Evolutionary conservation across 352 stramenopile genomes (phyloP).

Genomic region (Phytopythium vexans): DNA sequence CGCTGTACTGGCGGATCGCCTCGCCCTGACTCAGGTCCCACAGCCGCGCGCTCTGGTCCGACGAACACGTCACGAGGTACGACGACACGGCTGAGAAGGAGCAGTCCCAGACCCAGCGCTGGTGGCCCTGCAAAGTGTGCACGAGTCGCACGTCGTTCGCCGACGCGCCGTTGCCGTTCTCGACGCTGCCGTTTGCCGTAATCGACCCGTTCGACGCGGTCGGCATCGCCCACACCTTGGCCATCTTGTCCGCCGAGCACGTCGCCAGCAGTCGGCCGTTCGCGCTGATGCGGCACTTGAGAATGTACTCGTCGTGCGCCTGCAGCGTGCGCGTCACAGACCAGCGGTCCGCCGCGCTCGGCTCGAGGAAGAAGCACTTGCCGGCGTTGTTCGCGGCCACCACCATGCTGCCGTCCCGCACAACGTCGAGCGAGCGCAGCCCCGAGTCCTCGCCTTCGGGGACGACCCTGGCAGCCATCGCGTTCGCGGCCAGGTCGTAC

Average conservation of each 20-base stretch:
- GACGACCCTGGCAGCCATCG: constrained; percentile 56
- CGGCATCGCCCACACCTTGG: constrained; percentile 86
- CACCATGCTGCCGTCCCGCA: constrained; percentile 89
- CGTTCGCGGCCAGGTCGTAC: constrained; percentile 88
- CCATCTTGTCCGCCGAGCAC: constrained; percentile 91
- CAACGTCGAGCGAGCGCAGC: constrained; percentile 93
- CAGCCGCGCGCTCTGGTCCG: constrained; percentile 94
- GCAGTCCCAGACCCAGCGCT: constrained; percentile 98
- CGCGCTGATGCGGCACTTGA: constrained; percentile 89
- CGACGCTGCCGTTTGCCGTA: constrained; percentile 11
- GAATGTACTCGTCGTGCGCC: constrained; percentile 90
- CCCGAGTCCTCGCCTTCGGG: constrained; percentile 49
- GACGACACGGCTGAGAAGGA: constrained; percentile 97
- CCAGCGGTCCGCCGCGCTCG: constrained; percentile 59
- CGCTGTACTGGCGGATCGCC: constrained; percentile 86
- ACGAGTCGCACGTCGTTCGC: constrained; percentile 47
- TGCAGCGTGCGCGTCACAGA: constrained; percentile 65
- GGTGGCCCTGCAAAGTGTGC: constrained; percentile 85
- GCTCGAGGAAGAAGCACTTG: constrained; percentile 87
- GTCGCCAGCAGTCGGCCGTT: constrained; percentile 89
- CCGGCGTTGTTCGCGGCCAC: constrained; percentile 94
- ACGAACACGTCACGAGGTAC: constrained; percentile 97
- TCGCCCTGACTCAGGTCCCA: constrained; percentile 95
- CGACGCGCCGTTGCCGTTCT: constrained; percentile 9
- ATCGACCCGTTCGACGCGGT: constrained; percentile 17